Percentiles rank a stretch among this genome's conserved stretches.
phyloP scores from a whole-genome alignment of 1,139 yeast genomes.

The Candida pseudocylindracea region DNA sequence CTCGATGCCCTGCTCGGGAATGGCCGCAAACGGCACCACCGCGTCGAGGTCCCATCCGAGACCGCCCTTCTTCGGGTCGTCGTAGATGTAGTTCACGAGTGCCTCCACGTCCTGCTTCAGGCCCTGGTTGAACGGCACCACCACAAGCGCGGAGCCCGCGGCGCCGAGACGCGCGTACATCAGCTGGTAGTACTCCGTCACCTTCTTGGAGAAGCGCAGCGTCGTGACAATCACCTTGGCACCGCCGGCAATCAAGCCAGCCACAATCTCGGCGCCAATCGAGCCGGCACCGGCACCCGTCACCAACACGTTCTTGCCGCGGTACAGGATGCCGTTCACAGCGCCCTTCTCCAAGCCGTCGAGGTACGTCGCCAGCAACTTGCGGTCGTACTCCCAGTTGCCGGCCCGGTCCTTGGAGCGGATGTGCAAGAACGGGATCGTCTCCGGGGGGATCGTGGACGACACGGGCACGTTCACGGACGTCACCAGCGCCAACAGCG shows the following conservation, averaged over 20 bases:
- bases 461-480: conserved; percentile 56
- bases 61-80: conserved; percentile 51
- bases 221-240: conserved; percentile 94
- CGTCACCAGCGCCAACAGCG: conserved; percentile 56
- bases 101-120: conserved; percentile 85
- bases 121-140: conserved; percentile 97
- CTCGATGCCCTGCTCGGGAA: conserved; percentile 96
- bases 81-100: conserved; percentile 67
- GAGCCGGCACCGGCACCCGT: conserved; percentile 99
- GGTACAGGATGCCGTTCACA: conserved; percentile 74
- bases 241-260: conserved; percentile 93
- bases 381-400: conserved; percentile 67
- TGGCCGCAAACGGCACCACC: conserved; percentile 93
- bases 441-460: conserved; percentile 53
- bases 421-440: conserved; percentile 86
- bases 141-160: conserved; percentile 73
- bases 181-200: conserved; percentile 87
- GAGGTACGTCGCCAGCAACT: conserved; percentile 54
- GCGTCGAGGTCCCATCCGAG: conserved; percentile 97
- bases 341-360: conserved; percentile 90
- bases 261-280: conserved; percentile 91
- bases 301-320: conserved; percentile 70
- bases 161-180: conserved; percentile 88
- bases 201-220: conserved; percentile 82
- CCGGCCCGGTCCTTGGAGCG: conserved; percentile 56